Evolutionary conservation across 371 early-diverging fungal species (phyloP).

Genomic region (Saksenaea oblongispora): DNA sequence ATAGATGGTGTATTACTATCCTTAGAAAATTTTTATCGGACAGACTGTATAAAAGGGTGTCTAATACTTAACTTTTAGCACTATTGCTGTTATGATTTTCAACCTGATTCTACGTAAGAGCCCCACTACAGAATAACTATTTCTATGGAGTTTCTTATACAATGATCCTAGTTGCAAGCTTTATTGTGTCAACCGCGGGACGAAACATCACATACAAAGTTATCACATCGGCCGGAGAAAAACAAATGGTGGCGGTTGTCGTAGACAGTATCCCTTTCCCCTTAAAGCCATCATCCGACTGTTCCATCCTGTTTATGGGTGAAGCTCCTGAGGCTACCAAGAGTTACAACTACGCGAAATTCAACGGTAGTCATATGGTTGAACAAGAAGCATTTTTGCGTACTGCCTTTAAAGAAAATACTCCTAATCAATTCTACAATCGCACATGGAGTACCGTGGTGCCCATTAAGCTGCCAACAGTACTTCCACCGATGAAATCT

Average conservation of each 20-base stretch:
- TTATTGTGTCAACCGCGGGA: neutral
- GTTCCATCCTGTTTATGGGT: slow-evolving; percentile 6
- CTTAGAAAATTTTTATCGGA: too few species aligned
- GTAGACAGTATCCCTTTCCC: slow-evolving; percentile 7
- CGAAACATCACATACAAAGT: slow-evolving; percentile 5
- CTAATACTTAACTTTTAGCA: too few species aligned
- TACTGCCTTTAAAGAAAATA: neutral
- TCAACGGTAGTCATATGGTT: slow-evolving; percentile 7
- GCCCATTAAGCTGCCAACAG: slow-evolving; percentile 7
- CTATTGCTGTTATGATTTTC: too few species aligned
- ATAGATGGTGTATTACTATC: too few species aligned
- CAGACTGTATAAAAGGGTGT: too few species aligned
- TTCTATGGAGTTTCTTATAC: too few species aligned
- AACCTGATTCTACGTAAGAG: too few species aligned
- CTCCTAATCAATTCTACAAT: slow-evolving; percentile 27
- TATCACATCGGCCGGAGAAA: neutral
- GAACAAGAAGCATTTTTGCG: slow-evolving; percentile 19
- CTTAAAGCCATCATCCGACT: slow-evolving; percentile 1
- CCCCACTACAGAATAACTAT: too few species aligned
- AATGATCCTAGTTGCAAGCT: neutral
- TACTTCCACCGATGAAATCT: slow-evolving; percentile 13
- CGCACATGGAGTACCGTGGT: slow-evolving; percentile 22
- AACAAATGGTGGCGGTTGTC: slow-evolving; percentile 8
- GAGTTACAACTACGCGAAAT: slow-evolving; percentile 19
- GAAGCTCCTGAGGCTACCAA: slow-evolving; percentile 22